Percentiles rank a stretch among this genome's conserved stretches.
Conservation (phyloP, 169 alveolate genomes). For the Cryptosporidium sp. region DNA sequence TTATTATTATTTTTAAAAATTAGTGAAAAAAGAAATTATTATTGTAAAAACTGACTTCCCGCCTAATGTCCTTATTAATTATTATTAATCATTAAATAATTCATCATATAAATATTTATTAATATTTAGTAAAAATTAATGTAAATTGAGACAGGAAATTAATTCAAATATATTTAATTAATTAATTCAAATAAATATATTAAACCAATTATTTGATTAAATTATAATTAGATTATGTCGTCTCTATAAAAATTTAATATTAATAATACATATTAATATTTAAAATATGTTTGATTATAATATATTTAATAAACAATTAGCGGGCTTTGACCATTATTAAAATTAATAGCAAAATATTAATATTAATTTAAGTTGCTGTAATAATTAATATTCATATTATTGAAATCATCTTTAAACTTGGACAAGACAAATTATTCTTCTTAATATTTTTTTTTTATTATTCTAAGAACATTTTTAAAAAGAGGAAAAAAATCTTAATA, state of each 20-base stretch:
- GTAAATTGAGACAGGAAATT: constrained; percentile 12
- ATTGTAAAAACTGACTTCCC: not conserved
- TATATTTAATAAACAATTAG: not conserved
- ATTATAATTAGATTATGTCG: not conserved
- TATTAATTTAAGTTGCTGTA: not conserved
- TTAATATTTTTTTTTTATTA: not conserved
- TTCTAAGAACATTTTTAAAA: not conserved
- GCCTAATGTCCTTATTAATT: not conserved
- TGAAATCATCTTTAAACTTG: constrained; percentile 4
- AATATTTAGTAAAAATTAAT: not conserved
- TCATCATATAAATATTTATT: not conserved
- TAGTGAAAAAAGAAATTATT: too few relatives aligned
- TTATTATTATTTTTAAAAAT: too few relatives aligned
- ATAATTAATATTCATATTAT: not conserved
- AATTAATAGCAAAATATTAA: not conserved
- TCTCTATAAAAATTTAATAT: not conserved
- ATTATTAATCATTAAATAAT: too few relatives aligned
- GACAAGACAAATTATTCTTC: constrained; percentile 6
- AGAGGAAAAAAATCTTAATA: not conserved
- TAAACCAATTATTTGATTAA: constrained; percentile 75
- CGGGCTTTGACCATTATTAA: not conserved
- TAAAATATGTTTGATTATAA: too few relatives aligned
- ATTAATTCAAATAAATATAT: constrained; percentile 27
- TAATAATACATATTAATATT: too few relatives aligned
- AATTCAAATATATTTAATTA: constrained; percentile 12